A percentile compares a stretch with the other conserved stretches of the same genome.
Evolutionary conservation across 2,329 filamentous ascomycete species (phyloP).

Genomic region (Trichoderma koningii): DNA sequence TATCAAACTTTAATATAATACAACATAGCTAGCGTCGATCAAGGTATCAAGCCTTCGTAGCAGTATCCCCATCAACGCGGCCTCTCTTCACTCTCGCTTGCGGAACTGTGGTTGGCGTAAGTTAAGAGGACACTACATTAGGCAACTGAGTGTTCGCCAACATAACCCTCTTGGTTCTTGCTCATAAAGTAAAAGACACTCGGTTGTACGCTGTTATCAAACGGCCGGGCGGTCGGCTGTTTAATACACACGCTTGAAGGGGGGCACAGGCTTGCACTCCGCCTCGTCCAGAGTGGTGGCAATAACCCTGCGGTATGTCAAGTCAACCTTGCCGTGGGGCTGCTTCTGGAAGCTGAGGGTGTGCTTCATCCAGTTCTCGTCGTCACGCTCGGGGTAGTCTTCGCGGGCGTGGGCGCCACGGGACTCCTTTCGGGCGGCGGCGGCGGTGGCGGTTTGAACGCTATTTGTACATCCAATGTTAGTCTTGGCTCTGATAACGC

Average conservation of each 20-base stretch:
- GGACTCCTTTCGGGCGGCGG: slow-evolving; percentile 94
- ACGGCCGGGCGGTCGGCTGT: slow-evolving; percentile 17
- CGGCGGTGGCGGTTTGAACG: slow-evolving; percentile 86
- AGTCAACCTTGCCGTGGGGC: slow-evolving; percentile 82
- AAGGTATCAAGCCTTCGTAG: background rate
- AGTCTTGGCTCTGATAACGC: slow-evolving; percentile 2
- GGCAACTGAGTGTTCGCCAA: slow-evolving; percentile 1
- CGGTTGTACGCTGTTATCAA: slow-evolving; percentile 1
- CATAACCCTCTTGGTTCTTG: slow-evolving; percentile 10
- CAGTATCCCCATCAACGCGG: background rate
- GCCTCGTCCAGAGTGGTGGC: slow-evolving; percentile 84
- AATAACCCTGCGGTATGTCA: slow-evolving; percentile 83
- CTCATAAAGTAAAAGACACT: slow-evolving; percentile 14
- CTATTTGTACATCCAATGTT: slow-evolving; percentile 44
- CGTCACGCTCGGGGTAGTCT: slow-evolving; percentile 93
- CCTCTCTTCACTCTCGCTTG: background rate
- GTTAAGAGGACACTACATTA: slow-evolving; percentile 1
- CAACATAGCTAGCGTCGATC: slow-evolving; percentile 10
- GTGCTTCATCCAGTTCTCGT: slow-evolving; percentile 99
- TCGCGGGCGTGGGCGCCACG: slow-evolving; percentile 96
- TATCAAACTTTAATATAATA: slow-evolving; percentile 15
- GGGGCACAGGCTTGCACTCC: slow-evolving; percentile 94
- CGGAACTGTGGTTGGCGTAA: slow-evolving; percentile 1
- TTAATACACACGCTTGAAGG: slow-evolving; percentile 94
- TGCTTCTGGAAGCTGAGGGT: slow-evolving; percentile 93